Evolutionary conservation across 345 rosid species (phyloP).

Genomic region (Turnera subulata): DNA sequence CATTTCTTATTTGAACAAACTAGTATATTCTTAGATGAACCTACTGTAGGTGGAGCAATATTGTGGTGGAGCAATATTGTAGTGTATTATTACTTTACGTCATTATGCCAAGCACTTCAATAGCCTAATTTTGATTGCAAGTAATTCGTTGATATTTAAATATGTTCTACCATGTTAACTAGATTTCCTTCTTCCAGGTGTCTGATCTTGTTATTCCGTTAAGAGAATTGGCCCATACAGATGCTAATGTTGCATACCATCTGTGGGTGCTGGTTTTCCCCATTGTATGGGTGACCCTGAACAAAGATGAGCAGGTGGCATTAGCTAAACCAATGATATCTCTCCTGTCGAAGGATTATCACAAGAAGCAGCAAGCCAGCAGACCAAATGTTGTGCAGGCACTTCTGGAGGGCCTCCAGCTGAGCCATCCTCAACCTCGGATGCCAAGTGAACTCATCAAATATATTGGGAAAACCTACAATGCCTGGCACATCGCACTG

Average conservation of each 20-base stretch:
- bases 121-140: too few relatives aligned
- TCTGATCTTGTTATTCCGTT: slow-evolving; percentile 84
- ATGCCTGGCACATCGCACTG: slow-evolving; percentile 96
- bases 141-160: too few relatives aligned
- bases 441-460: slow-evolving; percentile 98
- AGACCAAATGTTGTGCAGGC: slow-evolving; percentile 99
- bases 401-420: slow-evolving; percentile 90
- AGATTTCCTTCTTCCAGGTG: slow-evolving; percentile 42
- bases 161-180: neutral
- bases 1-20: too few relatives aligned
- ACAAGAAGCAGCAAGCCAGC: slow-evolving; percentile 90
- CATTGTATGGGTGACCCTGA: slow-evolving; percentile 92
- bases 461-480: slow-evolving; percentile 91
- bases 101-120: too few relatives aligned
- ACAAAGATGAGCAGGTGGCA: slow-evolving; percentile 76
- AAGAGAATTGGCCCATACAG: slow-evolving; percentile 92
- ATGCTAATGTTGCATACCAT: slow-evolving; percentile 95
- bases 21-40: too few relatives aligned
- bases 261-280: slow-evolving; percentile 99
- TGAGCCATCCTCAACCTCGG: slow-evolving; percentile 99
- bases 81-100: slow-evolving; percentile 4
- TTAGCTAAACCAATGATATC: slow-evolving; percentile 89
- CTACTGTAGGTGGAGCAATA: too few relatives aligned
- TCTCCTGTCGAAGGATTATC: slow-evolving; percentile 86
- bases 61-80: too few relatives aligned